phyloP scores from a whole-genome alignment of 1,139 yeast genomes.

The Protomyces inundatus region DNA sequence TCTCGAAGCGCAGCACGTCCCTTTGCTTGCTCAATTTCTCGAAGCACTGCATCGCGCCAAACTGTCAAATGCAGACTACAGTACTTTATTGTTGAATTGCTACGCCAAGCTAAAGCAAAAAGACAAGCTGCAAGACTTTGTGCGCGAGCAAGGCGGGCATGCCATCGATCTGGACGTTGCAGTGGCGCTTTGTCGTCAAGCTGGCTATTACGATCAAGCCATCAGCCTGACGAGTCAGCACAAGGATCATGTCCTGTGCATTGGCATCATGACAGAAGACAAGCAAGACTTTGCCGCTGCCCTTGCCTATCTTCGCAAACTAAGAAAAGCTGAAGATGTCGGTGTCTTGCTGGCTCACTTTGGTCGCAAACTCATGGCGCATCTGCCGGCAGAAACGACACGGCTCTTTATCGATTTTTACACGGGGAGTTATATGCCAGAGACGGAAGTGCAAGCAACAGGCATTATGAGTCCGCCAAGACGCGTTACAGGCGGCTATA shows the following conservation, averaged over 20 bases:
- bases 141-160: constrained; percentile 44
- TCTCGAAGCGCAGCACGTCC: constrained; percentile 75
- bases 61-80: constrained; percentile 67
- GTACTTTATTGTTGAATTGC: constrained; percentile 73
- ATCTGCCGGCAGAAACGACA: constrained; percentile 75
- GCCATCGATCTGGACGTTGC: constrained; percentile 67
- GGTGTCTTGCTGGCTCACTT: constrained; percentile 62
- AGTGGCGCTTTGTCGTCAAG: constrained; percentile 69
- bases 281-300: constrained; percentile 59
- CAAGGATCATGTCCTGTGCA: constrained; percentile 69
- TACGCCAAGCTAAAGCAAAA: constrained; percentile 70
- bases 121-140: constrained; percentile 55
- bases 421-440: constrained; percentile 71
- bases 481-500: constrained; percentile 23
- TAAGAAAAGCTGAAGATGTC: constrained; percentile 67
- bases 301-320: constrained; percentile 59
- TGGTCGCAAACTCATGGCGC: constrained; percentile 60
- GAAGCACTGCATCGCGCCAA: constrained; percentile 52
- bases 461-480: constrained; percentile 7
- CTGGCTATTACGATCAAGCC: constrained; percentile 65
- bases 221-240: constrained; percentile 64
- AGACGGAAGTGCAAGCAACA: constrained; percentile 12
- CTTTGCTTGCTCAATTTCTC: constrained; percentile 59
- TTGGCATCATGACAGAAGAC: constrained; percentile 68
- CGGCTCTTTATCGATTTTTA: constrained; percentile 76